Percentiles rank a stretch among this genome's conserved stretches.
Evolutionary conservation across 176 grass and related monocot species (phyloP).

Genomic region (Aegilops speltoides): DNA sequence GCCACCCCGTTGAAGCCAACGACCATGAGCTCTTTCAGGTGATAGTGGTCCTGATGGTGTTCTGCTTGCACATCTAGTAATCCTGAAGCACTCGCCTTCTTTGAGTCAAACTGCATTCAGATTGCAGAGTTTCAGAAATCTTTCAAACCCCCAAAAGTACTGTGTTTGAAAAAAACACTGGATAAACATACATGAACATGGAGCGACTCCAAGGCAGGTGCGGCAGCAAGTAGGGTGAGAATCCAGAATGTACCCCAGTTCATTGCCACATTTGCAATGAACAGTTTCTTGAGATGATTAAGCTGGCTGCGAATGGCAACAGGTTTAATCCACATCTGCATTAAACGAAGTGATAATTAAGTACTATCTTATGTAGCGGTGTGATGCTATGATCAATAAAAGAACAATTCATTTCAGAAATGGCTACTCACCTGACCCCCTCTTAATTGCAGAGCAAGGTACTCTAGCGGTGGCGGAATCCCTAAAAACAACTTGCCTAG

Average conservation of each 20-base stretch:
- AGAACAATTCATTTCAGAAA: background rate
- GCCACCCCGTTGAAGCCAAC: conserved; percentile 2
- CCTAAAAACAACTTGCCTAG: conserved; percentile 25
- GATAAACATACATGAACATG: background rate
- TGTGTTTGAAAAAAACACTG: background rate
- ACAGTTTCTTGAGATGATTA: conserved; percentile 12
- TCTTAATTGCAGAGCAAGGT: conserved; percentile 32
- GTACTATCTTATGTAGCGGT: background rate
- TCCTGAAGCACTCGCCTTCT: background rate
- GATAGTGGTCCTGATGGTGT: background rate
- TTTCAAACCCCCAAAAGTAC: background rate
- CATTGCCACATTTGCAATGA: conserved; percentile 12
- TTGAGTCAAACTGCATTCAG: conserved; percentile 1
- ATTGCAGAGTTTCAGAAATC: background rate
- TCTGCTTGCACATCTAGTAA: background rate
- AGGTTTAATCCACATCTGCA: conserved; percentile 34
- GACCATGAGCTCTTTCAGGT: conserved; percentile 14
- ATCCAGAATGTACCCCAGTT: conserved; percentile 20
- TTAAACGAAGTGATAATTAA: background rate
- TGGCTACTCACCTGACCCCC: conserved; percentile 9
- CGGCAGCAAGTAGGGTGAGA: conserved; percentile 8
- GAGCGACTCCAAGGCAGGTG: conserved; percentile 14
- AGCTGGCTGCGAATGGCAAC: background rate
- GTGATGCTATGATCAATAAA: background rate
- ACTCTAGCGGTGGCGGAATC: background rate